Conservation (phyloP, 108 stramenopile genomes). For the Discostella pseudostelligera region DNA sequence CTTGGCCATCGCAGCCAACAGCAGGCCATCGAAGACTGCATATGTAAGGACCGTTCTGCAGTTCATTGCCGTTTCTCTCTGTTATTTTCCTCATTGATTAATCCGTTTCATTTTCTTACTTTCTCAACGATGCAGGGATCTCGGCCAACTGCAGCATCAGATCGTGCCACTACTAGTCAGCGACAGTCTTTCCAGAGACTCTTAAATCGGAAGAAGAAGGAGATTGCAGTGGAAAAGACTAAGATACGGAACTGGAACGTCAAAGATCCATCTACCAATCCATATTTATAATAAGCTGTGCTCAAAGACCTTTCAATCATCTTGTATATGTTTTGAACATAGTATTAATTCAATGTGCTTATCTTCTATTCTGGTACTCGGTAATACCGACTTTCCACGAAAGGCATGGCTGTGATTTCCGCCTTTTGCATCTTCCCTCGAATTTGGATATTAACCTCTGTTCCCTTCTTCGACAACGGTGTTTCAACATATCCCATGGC, state of each 20-base stretch:
- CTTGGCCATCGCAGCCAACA: constrained; percentile 1
- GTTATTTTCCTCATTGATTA: neutral
- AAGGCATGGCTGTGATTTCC: constrained; percentile 94
- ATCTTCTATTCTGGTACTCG: constrained; percentile 72
- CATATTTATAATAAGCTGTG: constrained; percentile 10
- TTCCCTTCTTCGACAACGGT: constrained; percentile 73
- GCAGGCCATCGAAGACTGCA: constrained; percentile 18
- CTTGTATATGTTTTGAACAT: no score
- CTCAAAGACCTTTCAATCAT: no score
- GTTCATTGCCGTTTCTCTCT: neutral
- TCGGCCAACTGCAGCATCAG: constrained; percentile 14
- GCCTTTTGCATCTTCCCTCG: constrained; percentile 92
- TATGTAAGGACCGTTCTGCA: constrained; percentile 5
- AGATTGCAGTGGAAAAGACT: constrained; percentile 8
- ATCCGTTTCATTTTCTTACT: neutral
- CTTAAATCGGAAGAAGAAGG: constrained; percentile 15
- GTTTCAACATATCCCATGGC: constrained; percentile 98
- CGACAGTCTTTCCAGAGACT: constrained; percentile 11
- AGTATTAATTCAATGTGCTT: no score
- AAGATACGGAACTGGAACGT: constrained; percentile 37
- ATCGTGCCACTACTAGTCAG: constrained; percentile 21
- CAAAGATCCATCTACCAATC: constrained; percentile 12
- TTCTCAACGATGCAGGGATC: neutral
- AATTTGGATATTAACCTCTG: constrained; percentile 84
- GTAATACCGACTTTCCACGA: constrained; percentile 94